Evolutionary conservation across 805 yeast species (phyloP).

Genomic region (Debaryomyces castellii): DNA sequence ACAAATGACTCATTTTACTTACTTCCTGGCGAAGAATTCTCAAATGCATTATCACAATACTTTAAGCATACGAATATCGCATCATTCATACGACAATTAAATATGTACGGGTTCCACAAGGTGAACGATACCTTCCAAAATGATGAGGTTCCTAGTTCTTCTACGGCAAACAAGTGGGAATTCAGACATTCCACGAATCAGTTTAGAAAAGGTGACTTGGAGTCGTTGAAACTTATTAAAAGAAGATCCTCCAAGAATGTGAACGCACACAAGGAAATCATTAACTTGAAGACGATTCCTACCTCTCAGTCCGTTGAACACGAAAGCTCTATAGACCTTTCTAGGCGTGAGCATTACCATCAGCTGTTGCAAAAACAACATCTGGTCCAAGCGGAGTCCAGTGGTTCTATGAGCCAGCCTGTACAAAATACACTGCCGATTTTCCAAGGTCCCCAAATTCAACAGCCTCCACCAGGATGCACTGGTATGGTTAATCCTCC

Average conservation of each 20-base stretch:
- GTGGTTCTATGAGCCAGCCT: background rate
- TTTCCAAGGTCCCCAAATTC: constrained; percentile 4
- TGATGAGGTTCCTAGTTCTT: constrained; percentile 9
- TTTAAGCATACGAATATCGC: constrained; percentile 47
- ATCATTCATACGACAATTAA: constrained; percentile 41
- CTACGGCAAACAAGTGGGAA: constrained; percentile 59
- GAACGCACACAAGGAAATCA: constrained; percentile 38
- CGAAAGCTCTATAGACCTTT: background rate
- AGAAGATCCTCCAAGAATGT: constrained; percentile 58
- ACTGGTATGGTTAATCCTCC: constrained; percentile 11
- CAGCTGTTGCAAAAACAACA: constrained; percentile 13
- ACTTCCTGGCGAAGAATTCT: constrained; percentile 84
- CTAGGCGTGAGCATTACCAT: background rate
- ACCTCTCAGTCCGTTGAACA: background rate
- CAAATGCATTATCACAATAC: constrained; percentile 64
- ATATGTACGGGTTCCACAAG: constrained; percentile 48
- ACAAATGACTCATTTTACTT: constrained; percentile 71
- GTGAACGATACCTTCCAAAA: constrained; percentile 39
- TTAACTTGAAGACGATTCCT: constrained; percentile 32
- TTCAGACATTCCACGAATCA: constrained; percentile 79
- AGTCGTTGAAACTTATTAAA: constrained; percentile 70
- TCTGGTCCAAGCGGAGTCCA: constrained; percentile 1
- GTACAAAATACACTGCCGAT: background rate
- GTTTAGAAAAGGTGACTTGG: constrained; percentile 80
- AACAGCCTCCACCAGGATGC: constrained; percentile 8